Percentiles rank a stretch among this genome's conserved stretches.
Evolutionary conservation across 2,329 filamentous ascomycete genomes (phyloP).

Genomic region (Saccharata proteae): DNA sequence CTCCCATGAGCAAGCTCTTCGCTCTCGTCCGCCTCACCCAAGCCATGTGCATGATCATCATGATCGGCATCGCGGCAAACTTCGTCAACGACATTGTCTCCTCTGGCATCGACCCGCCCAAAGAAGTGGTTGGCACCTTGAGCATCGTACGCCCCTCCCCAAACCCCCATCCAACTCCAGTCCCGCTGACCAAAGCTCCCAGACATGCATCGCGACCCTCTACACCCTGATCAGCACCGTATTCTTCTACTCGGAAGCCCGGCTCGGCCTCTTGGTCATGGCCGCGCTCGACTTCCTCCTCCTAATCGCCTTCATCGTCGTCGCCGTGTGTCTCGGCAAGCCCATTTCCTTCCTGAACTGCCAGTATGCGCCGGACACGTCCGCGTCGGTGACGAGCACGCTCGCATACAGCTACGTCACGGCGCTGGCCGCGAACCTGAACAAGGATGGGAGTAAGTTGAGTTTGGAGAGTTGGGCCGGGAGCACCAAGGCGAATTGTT

Average conservation of each 20-base stretch:
- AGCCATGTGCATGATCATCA: constrained; percentile 56
- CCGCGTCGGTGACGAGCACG: constrained; percentile 20
- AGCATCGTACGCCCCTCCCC: constrained; percentile 52
- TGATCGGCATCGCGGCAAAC: constrained; percentile 71
- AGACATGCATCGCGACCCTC: constrained; percentile 68
- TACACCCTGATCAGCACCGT: constrained; percentile 61
- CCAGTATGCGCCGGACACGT: constrained; percentile 38
- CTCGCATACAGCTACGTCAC: constrained; percentile 43
- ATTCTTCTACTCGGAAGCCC: constrained; percentile 70
- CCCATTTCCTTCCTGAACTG: constrained; percentile 72
- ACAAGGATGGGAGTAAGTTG: constrained; percentile 37
- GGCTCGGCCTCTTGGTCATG: constrained; percentile 62
- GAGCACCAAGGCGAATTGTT: constrained; percentile 56
- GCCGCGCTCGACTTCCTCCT: constrained; percentile 55
- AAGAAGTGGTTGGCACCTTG: constrained; percentile 65
- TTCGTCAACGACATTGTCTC: constrained; percentile 68
- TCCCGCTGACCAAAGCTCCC: constrained; percentile 12
- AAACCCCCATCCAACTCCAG: constrained; percentile 1
- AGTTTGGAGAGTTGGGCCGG: constrained; percentile 45
- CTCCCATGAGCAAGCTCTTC: constrained; percentile 62
- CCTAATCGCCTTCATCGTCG: constrained; percentile 65
- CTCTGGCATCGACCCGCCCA: constrained; percentile 52
- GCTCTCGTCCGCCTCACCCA: constrained; percentile 61
- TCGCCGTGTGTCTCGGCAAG: constrained; percentile 65
- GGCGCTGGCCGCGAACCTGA: constrained; percentile 39